Evolutionary conservation across 805 yeast genomes (phyloP), one percentile per base, ranked within the genome.

Genomic region (Kuraishia capsulata): DNA sequence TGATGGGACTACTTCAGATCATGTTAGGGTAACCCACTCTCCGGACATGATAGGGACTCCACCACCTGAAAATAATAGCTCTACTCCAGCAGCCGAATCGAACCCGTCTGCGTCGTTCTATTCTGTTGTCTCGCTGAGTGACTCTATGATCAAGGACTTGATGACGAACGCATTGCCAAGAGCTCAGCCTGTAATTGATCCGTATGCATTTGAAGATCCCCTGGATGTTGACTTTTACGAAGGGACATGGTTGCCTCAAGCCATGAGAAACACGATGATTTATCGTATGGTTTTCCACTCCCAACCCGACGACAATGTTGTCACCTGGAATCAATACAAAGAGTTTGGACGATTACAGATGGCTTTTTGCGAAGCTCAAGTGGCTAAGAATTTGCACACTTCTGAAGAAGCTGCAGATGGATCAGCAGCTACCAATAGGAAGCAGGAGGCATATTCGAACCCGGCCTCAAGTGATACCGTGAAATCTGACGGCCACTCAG

Each of bases 301-400:
- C 44, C 98, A 94, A 54, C 99, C 99, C 0, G 98, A 92, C 58
- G 87, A 90, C 55, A 67, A 76, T 5, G 97, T 90, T n/a, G 69
- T 69, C 19, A 73, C 88, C 0, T 92, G 99, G 99, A 73, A 73
- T 40, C 95, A 87, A 40, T 92, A 87, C 57, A 89, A 85, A 54
- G 77, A 71, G 20, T 82, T 68, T 54, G 69, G 77, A 42, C 76
- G 72, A 42, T 58, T 82, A 47, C 67, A 67, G 36, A 64, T 69
- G 16, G 87, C 82, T 0, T 86, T 86, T 52, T 59, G 61, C 8
- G 56, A 53, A 5, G 44, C 49, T 4, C 62, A 57, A 39, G n/a
- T n/a, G n/a, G n/a, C n/a, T n/a, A 42, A 47, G 24, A 46, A 16
- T 4, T 18, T 13, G 8, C 6, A 13, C 10, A 23, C 18, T 16